Evolutionary conservation across 2,329 filamentous ascomycete species (phyloP).

Genomic region (Elsinoe necatrix): DNA sequence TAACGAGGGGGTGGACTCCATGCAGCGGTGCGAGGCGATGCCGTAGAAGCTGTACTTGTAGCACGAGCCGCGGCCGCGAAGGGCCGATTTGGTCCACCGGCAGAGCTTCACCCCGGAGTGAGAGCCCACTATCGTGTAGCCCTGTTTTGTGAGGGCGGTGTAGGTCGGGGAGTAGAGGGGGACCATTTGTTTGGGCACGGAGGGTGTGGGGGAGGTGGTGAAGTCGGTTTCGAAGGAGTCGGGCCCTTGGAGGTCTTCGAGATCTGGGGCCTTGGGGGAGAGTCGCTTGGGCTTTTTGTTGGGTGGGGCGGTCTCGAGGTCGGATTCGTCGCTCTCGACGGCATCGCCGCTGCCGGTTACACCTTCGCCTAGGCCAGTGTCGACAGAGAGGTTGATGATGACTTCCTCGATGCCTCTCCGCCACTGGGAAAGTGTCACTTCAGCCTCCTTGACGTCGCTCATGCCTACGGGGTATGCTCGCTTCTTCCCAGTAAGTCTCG

Average conservation of each 20-base stretch:
- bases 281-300: conserved; percentile 34
- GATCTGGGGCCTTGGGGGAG: conserved; percentile 44
- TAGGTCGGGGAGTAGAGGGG: conserved; percentile 84
- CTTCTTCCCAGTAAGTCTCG: conserved; percentile 80
- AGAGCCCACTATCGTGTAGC: conserved; percentile 88
- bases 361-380: conserved; percentile 53
- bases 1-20: conserved; percentile 93
- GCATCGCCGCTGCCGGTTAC: conserved; percentile 75
- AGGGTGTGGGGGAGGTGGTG: conserved; percentile 51
- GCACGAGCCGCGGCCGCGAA: conserved; percentile 86
- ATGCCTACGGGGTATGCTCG: conserved; percentile 82
- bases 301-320: conserved; percentile 35
- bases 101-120: conserved; percentile 97
- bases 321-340: conserved; percentile 75
- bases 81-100: conserved; percentile 94
- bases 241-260: conserved; percentile 68
- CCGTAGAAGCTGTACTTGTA: conserved; percentile 98
- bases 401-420: conserved; percentile 62
- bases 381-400: conserved; percentile 49
- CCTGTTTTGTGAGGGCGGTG: conserved; percentile 84
- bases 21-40: conserved; percentile 91
- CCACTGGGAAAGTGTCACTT: conserved; percentile 68
- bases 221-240: conserved; percentile 72
- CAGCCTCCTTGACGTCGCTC: conserved; percentile 74
- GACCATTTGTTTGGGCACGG: conserved; percentile 79